A percentile compares a stretch with the other conserved stretches of the same genome.
These are phyloP conservation scores for Geotrichum armillariae DNA, from an alignment of 1,139 yeast genomes.

Conservation along the genomic window DNA sequence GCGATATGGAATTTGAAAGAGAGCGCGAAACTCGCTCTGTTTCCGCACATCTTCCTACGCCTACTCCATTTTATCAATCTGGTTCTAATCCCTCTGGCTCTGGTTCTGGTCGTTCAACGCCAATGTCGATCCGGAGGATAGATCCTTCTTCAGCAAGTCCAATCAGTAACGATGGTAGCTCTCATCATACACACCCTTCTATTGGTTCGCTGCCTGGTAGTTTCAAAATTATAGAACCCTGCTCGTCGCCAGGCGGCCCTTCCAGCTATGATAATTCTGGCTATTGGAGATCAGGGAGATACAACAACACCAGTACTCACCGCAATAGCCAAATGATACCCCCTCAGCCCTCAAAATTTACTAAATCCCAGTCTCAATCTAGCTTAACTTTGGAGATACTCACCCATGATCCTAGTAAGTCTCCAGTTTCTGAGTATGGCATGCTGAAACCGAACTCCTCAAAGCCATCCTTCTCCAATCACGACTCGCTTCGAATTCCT, in stretches of 20 bases:
- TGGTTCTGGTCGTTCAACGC: constrained; percentile 8
- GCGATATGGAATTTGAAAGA: constrained; percentile 11
- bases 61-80: constrained; percentile 15
- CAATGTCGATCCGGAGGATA: constrained; percentile 5
- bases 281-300: constrained; percentile 8
- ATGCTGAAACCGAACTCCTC: background rate
- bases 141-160: constrained; percentile 17
- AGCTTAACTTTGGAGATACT: background rate
- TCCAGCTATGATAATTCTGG: background rate
- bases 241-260: constrained; percentile 8
- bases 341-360: background rate
- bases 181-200: constrained; percentile 12
- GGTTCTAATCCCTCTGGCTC: background rate
- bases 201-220: constrained; percentile 7
- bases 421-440: background rate
- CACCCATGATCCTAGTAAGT: background rate
- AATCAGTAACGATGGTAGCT: constrained; percentile 6
- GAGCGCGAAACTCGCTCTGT: constrained; percentile 12
- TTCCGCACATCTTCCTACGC: constrained; percentile 15
- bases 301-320: background rate
- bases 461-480: background rate
- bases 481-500: background rate
- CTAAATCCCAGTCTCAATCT: background rate
- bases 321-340: constrained; percentile 1
- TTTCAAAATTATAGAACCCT: constrained; percentile 2